Evolutionary conservation across 768 basidiomycete genomes (phyloP).

Genomic region (Phaffia australis): DNA sequence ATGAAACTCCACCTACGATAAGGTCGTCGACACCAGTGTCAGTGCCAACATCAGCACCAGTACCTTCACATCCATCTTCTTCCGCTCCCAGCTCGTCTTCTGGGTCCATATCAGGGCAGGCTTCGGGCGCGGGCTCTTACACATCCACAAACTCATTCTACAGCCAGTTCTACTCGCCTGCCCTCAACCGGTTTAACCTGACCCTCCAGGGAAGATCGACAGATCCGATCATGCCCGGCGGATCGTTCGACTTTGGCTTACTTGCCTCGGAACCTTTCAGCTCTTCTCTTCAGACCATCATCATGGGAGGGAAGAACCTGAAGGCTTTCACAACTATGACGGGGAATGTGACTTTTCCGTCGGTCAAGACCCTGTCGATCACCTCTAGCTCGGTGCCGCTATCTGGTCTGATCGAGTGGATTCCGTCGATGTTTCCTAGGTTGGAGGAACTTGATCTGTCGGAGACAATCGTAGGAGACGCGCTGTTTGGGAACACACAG

Average conservation of each 20-base stretch:
- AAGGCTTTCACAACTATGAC: neutral
- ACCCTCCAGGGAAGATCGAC: neutral
- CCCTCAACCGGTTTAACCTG: neutral
- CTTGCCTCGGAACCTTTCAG: conserved; percentile 8
- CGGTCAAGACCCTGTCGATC: neutral
- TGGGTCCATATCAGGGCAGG: no score
- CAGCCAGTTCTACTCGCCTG: conserved; percentile 3
- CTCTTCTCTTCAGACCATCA: neutral
- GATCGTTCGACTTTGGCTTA: neutral
- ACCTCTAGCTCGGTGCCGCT: conserved; percentile 1
- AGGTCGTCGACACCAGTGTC: no score
- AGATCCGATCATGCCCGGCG: conserved; percentile 6
- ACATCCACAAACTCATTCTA: neutral
- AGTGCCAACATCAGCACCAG: no score
- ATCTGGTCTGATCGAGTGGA: neutral
- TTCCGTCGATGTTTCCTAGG: conserved; percentile 1
- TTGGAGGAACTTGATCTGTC: conserved; percentile 15
- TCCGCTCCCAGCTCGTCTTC: no score
- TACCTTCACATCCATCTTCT: no score
- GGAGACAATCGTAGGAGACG: conserved; percentile 11
- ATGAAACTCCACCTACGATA: no score
- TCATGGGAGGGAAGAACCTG: conserved; percentile 5
- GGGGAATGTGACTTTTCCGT: neutral
- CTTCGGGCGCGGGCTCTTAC: no score
- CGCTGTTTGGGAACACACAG: neutral